Evolutionary conservation across 495 filamentous ascomycete species (phyloP).

Genomic region (Penicillium canariense): DNA sequence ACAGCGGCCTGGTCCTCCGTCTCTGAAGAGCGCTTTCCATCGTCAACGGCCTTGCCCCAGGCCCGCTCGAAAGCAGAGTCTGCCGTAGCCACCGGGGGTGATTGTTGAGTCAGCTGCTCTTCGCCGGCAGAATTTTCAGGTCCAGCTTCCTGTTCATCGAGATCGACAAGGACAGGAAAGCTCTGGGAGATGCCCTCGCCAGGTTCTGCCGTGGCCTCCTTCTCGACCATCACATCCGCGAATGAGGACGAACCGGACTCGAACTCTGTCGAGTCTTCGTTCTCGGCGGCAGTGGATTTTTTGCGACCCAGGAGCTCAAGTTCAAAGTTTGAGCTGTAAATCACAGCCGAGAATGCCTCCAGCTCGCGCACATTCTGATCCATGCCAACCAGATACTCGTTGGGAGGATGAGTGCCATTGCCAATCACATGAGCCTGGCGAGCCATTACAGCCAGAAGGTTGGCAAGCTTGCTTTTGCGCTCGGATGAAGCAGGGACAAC

Average conservation of each 20-base stretch:
- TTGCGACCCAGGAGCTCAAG: slow-evolving; percentile 50
- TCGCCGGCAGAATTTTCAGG: neutral
- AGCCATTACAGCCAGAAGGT: slow-evolving; percentile 79
- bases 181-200: slow-evolving; percentile 10
- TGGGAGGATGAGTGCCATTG: slow-evolving; percentile 61
- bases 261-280: slow-evolving; percentile 10
- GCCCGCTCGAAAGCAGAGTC: slow-evolving; percentile 42
- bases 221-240: slow-evolving; percentile 26
- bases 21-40: slow-evolving; percentile 13
- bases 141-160: slow-evolving; percentile 1
- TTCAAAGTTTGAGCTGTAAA: slow-evolving; percentile 91
- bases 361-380: slow-evolving; percentile 75
- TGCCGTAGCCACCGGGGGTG: slow-evolving; percentile 3
- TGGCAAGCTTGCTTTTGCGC: slow-evolving; percentile 77
- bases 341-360: slow-evolving; percentile 91
- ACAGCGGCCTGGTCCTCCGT: neutral
- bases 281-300: slow-evolving; percentile 11
- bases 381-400: slow-evolving; percentile 84
- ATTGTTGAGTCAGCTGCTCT: neutral
- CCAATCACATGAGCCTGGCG: slow-evolving; percentile 89
- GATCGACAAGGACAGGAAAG: slow-evolving; percentile 11
- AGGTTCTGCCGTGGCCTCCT: slow-evolving; percentile 10
- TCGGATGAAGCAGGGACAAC: slow-evolving; percentile 35
- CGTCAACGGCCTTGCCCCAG: slow-evolving; percentile 45
- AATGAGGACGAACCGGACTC: slow-evolving; percentile 23